Conservation (phyloP, 768 basidiomycete genomes). For the Tricholoma bakamatsutake region DNA sequence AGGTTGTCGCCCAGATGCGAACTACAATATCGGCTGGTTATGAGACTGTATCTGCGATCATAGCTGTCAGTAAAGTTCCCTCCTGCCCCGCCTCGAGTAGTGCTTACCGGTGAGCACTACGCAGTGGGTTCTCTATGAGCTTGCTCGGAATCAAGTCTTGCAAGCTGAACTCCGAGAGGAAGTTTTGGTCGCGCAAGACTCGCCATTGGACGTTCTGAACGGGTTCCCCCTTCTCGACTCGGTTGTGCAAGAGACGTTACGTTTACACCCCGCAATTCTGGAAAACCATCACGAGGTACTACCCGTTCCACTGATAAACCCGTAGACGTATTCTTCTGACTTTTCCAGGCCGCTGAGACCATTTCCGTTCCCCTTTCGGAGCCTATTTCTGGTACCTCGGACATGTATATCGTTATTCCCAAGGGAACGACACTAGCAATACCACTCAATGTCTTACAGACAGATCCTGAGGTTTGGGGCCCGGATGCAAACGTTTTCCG, state of each 20-base stretch:
- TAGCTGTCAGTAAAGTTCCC: conserved; percentile 29
- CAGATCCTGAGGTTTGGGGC: conserved; percentile 52
- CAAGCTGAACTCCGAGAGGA: conserved; percentile 57
- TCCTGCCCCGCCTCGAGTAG: conserved; percentile 2
- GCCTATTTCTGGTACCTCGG: conserved; percentile 39
- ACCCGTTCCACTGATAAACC: neutral
- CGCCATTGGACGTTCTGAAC: conserved; percentile 47
- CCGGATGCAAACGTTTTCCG: conserved; percentile 49
- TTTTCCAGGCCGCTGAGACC: conserved; percentile 41
- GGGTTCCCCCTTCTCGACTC: conserved; percentile 53
- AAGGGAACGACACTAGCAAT: conserved; percentile 51
- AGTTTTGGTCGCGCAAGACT: conserved; percentile 36
- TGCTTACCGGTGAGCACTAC: conserved; percentile 3
- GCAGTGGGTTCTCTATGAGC: conserved; percentile 64
- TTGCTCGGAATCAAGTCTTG: conserved; percentile 42
- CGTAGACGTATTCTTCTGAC: conserved; percentile 3
- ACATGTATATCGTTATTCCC: conserved; percentile 42
- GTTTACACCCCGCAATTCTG: conserved; percentile 54
- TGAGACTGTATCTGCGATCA: conserved; percentile 42
- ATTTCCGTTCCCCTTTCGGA: conserved; percentile 49
- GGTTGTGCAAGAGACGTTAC: conserved; percentile 54
- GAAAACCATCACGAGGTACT: conserved; percentile 61
- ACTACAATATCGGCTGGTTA: conserved; percentile 60
- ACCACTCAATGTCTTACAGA: conserved; percentile 53
- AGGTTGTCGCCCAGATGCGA: conserved; percentile 55